Conservation (phyloP, 345 rosid genomes). For the Pistacia integerrima region DNA sequence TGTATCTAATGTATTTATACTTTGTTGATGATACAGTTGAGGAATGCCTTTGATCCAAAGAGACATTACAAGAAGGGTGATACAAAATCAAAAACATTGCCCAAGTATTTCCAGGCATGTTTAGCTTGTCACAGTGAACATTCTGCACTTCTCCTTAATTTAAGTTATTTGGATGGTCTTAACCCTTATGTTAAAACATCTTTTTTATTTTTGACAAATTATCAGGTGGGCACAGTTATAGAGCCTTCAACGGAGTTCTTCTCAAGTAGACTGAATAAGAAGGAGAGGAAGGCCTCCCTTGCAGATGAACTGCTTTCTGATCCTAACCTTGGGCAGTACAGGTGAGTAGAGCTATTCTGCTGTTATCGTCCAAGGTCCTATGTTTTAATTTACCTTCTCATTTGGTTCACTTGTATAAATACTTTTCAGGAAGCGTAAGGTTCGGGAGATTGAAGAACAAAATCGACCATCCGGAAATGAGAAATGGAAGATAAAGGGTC, state of each 20-base stretch:
- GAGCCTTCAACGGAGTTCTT: slow-evolving; percentile 69
- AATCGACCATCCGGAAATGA: slow-evolving; percentile 63
- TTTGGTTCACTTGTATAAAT: background rate
- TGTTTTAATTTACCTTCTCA: background rate
- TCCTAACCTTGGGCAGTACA: slow-evolving; percentile 49
- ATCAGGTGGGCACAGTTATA: slow-evolving; percentile 82
- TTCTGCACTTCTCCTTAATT: background rate
- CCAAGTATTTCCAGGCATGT: slow-evolving; percentile 89
- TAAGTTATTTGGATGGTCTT: background rate
- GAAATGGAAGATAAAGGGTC: slow-evolving; percentile 79
- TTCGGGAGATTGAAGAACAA: slow-evolving; percentile 75
- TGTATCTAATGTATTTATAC: background rate
- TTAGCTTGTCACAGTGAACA: background rate
- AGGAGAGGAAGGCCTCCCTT: slow-evolving; percentile 76
- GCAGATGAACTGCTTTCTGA: slow-evolving; percentile 89
- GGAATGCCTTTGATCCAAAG: slow-evolving; percentile 77
- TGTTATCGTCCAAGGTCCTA: background rate
- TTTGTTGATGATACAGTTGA: slow-evolving; percentile 51
- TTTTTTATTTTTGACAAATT: slow-evolving; percentile 10
- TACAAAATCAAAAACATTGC: slow-evolving; percentile 55
- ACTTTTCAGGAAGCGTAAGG: slow-evolving; percentile 74
- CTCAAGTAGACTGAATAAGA: slow-evolving; percentile 67
- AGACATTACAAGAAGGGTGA: slow-evolving; percentile 79
- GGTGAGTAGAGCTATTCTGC: slow-evolving; percentile 35
- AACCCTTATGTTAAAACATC: background rate